phyloP scores from a whole-genome alignment of 2,329 filamentous ascomycete species.

The Rhytidhysteron rufulum region DNA sequence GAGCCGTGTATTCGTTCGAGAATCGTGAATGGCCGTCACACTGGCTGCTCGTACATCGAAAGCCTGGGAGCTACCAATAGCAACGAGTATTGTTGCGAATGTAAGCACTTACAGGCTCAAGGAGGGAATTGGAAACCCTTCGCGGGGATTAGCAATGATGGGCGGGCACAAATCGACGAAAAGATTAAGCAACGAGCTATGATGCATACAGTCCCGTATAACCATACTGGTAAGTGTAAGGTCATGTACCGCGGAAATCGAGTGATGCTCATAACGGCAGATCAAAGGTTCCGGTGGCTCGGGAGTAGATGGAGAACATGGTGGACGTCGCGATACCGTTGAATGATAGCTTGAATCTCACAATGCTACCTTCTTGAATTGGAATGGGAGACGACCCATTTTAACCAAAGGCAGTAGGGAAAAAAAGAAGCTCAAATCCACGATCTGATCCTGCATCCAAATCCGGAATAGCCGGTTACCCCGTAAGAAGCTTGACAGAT shows the following conservation, averaged over 20 bases:
- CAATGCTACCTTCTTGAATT: no score
- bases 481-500: no score
- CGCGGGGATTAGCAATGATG: slow-evolving; percentile 13
- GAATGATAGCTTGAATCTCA: background rate
- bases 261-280: background rate
- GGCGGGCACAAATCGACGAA: slow-evolving; percentile 17
- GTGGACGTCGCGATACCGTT: background rate
- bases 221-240: slow-evolving; percentile 5
- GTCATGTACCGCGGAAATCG: no score
- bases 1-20: slow-evolving; percentile 28
- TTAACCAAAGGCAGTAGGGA: no score
- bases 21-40: slow-evolving; percentile 13
- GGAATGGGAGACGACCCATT: no score
- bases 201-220: slow-evolving; percentile 2
- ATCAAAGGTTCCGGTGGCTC: slow-evolving; percentile 1
- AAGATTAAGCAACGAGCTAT: slow-evolving; percentile 9
- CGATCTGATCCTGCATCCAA: no score
- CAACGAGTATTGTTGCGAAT: slow-evolving; percentile 15
- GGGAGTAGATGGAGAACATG: slow-evolving; percentile 1
- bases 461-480: no score
- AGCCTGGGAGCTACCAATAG: slow-evolving; percentile 21
- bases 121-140: slow-evolving; percentile 18
- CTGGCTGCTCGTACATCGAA: slow-evolving; percentile 20
- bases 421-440: no score
- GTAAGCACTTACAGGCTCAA: slow-evolving; percentile 12